Conservation (phyloP, 1,139 yeast genomes). For the Blastobotrys persicus region DNA sequence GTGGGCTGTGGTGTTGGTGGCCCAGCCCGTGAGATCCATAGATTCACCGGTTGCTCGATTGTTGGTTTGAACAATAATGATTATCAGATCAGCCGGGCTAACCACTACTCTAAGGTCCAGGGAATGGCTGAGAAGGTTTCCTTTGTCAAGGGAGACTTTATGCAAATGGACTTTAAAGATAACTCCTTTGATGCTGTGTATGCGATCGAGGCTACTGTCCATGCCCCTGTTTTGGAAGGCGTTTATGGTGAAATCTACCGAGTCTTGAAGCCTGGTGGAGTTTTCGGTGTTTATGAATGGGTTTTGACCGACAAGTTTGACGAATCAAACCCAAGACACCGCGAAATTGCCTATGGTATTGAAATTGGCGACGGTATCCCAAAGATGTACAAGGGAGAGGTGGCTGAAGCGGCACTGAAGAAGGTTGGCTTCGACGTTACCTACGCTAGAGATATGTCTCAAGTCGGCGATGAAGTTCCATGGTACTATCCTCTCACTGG, state of each 20-base stretch:
- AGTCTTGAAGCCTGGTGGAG: conserved; percentile 96
- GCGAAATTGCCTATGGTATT: conserved; percentile 94
- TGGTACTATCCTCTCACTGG: conserved; percentile 98
- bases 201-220: conserved; percentile 98
- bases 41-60: conserved; percentile 84
- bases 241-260: conserved; percentile 94
- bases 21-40: conserved; percentile 92
- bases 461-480: conserved; percentile 77
- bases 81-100: conserved; percentile 89
- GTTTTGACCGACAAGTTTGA: conserved; percentile 95
- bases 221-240: conserved; percentile 95
- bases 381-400: conserved; percentile 84
- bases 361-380: conserved; percentile 99
- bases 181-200: conserved; percentile 93
- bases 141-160: conserved; percentile 96
- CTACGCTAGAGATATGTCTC: conserved; percentile 79
- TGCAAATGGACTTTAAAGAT: conserved; percentile 96
- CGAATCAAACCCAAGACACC: conserved; percentile 81
- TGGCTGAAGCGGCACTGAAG: conserved; percentile 83
- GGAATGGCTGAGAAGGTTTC: conserved; percentile 69
- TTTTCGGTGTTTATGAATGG: conserved; percentile 98
- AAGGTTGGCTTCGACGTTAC: conserved; percentile 84
- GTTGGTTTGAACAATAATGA: conserved; percentile 96
- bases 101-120: conserved; percentile 66
- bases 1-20: conserved; percentile 99